Evolutionary conservation across 208 protist species (phyloP), one percentile per base, ranked within the genome.

Genomic region (Leishmania tarentolae): DNA sequence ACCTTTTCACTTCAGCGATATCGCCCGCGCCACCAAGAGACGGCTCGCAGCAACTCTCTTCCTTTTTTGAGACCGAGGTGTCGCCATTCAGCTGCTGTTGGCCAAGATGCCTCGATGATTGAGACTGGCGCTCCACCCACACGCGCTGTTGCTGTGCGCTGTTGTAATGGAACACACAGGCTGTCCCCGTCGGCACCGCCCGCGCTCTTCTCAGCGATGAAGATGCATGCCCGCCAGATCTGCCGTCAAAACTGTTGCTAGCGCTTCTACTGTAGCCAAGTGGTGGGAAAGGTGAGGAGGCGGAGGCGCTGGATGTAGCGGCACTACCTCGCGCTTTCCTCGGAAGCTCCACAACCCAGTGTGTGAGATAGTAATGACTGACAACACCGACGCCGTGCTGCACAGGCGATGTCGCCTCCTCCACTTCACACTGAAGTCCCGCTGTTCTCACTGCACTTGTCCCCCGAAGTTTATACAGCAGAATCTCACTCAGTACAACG

Each of bases 401-500:
- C 0, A 17, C 31, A 42, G 72, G 35, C 13, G 74, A 24, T 13
- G 52, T 46, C 35, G 56, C 21, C 8, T 8, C 52, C 17, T 17
- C 40, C 74, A 52, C 37, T 35, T 52, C 21, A 24, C 44, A 37
- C 56, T 56, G 37, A 24, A 42, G 40, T 6, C 5, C 63, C 1
- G 68, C n/a, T 81, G 53, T 1, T 75, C 66, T 71, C 46, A 31
- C 72, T 61, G 72, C 72, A 61, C 31, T 65, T n/a, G 66, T 52
- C 61, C 53, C 52, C 35, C 35, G 44, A 21, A 28, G 40, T 3
- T 63, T 28, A 57, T 59, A 75, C 50, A 82, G 24, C 37, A 83
- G 46, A 31, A 59, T 52, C 19, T 85, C 85, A 19, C 78, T 74
- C 44, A 88, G 50, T 37, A 81, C 13, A 24, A 80, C 66, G 71